Base-by-base conservation (phyloP, 768 basidiomycete genomes). In the Amanita pseudoporphyria region DNA sequence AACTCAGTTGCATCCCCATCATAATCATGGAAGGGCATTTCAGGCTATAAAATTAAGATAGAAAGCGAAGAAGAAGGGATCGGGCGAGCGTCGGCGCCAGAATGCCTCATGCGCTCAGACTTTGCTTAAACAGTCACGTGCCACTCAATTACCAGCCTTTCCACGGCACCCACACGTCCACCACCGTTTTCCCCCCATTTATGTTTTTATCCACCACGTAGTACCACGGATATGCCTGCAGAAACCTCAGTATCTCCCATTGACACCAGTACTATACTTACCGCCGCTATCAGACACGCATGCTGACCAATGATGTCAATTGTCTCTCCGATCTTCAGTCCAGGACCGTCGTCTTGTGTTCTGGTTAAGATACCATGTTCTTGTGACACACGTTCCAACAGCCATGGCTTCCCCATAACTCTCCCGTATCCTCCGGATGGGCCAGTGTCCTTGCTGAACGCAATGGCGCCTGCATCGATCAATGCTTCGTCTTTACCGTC, bases 91-190 rank as follows among this genome's bases (percentile, higher is more conserved):
- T 19, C 35, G 33, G n/a, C 38, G 42, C 22, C 28, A 39, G 19
- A 18, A 24, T 16, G 36, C 37, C 35, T 45, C 43, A 51, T 37
- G 31, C 14, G n/a, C n/a, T n/a, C n/a, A n/a, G n/a, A n/a, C 37
- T 13, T 9, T 31, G 10, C 35, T 10, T 18, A 26, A 36, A n/a
- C 26, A n/a, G 30, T 45, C 49, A 43, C 49, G 49, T 51, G 49
- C 31, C 32, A 46, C 30, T 19, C 35, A 22, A n/a, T 58, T 70
- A 94, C 90, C 90, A 92, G 0, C 88, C 89, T 64, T 91, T 94
- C 86, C 88, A 90, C 6, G 88, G 79, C 38, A 90, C 81, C 90
- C 90, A 92, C 24, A 92, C 68, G 63, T 92, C 89, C 16, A 82
- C 78, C 6, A 90, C 80, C 33, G 73, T 70, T 32, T 64, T 66